A percentile compares a stretch with the other conserved stretches of the same genome.
Conservation (phyloP, 2,329 filamentous ascomycete species). For the Trichoderma atroviride region DNA sequence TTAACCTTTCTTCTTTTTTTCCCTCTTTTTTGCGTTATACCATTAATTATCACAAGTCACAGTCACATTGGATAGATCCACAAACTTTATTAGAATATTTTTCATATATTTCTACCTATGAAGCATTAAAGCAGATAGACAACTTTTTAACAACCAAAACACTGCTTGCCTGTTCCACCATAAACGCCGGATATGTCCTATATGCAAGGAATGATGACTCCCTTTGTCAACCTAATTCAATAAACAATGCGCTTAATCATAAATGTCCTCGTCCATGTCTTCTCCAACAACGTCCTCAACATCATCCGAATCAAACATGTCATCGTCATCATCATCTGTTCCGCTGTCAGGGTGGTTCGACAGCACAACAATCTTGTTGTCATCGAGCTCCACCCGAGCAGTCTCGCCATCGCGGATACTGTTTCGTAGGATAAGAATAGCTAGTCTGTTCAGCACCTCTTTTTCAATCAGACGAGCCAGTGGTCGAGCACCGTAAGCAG, state of each 20-base stretch:
- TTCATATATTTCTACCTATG: slow-evolving; percentile 1
- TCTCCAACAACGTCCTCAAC: slow-evolving; percentile 69
- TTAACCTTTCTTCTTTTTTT: neutral
- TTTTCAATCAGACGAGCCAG: slow-evolving; percentile 90
- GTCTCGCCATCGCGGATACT: slow-evolving; percentile 82
- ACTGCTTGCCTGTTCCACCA: neutral
- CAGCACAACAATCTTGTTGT: slow-evolving; percentile 78
- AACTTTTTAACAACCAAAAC: neutral
- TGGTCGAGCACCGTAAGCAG: slow-evolving; percentile 90
- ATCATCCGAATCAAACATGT: slow-evolving; percentile 73
- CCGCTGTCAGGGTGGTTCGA: slow-evolving; percentile 75
- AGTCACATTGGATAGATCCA: neutral
- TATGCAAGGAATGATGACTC: neutral
- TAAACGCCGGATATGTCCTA: neutral
- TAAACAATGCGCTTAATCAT: slow-evolving; percentile 39
- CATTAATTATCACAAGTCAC: neutral
- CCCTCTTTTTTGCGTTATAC: neutral
- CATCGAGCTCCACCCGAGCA: slow-evolving; percentile 76
- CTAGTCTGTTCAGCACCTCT: slow-evolving; percentile 91
- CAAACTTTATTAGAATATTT: neutral
- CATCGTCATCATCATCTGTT: slow-evolving; percentile 65
- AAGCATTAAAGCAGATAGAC: neutral
- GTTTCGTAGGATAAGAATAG: slow-evolving; percentile 86
- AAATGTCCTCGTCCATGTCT: slow-evolving; percentile 62
- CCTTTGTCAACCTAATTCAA: neutral